Base-by-base conservation (phyloP, 805 yeast species). In the Ogataea salicorniae region DNA sequence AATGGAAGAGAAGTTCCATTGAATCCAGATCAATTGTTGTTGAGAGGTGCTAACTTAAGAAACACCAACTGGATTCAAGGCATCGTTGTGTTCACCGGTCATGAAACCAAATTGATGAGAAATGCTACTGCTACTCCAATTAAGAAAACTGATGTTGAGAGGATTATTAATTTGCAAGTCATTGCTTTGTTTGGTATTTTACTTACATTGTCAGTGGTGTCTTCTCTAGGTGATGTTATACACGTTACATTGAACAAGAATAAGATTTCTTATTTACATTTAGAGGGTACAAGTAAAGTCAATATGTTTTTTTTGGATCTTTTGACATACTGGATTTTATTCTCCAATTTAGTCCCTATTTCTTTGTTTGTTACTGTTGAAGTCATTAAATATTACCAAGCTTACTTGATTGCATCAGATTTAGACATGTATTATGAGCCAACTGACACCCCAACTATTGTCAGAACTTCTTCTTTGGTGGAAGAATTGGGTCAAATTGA, bases 81-180 rank as follows among this genome's bases (percentile, higher is more conserved):
- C 20, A 75, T 89, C 44, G 97, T 88, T 2, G 80, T 94, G 1
- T 94, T 92, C 64, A 94, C 99, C 0, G 99, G 99, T 18, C 99
- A 95, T 64, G 99, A 94, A 69, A 94, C 99, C 0, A 94, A 94
- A 61, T 74, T 94, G 55, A 92, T 94, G 98, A 81, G 99, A 63
- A 94, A 94, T 70, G 99, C 99, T 17, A 91, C 98, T 2, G 97
- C 99, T 1, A 84, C 99, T 2, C 99, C 99, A 11, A 95, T 94
- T 60, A 94, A 94, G 64, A 79, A 95, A 59, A 94, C 99, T 0
- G 96, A 96, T 23, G 97, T 95, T 14, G 99, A 94, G 71, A 80
- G 95, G 64, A 86, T 91, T 68, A 92, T 94, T 58, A 95, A 94
- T 63, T 68, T 87, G 57, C 99, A 94, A 66, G 92, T 94, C 59